Conservation (phyloP, 1,284 basidiomycete species). For the Tylopilus sp. region DNA sequence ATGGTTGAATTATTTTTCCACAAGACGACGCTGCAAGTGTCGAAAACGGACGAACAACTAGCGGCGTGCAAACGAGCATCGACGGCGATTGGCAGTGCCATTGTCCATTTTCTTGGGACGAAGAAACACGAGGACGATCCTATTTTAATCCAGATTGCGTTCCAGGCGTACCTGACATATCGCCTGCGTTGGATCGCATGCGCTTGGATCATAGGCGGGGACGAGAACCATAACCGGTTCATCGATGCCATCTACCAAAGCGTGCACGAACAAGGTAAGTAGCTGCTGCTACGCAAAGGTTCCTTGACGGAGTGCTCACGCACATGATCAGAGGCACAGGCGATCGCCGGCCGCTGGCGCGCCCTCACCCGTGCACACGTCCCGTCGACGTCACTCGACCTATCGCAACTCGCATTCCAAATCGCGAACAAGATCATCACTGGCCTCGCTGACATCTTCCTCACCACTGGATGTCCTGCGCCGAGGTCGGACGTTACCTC, state of each 20-base stretch:
- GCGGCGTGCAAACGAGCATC: constrained; percentile 25
- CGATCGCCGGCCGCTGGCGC: constrained; percentile 33
- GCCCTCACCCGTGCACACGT: constrained; percentile 31
- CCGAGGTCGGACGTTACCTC: constrained; percentile 18
- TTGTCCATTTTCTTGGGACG: constrained; percentile 30
- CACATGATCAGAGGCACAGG: constrained; percentile 28
- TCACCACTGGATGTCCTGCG: constrained; percentile 27
- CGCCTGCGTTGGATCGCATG: constrained; percentile 28
- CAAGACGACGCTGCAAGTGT: background rate
- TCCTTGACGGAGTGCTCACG: background rate
- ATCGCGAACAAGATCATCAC: constrained; percentile 23
- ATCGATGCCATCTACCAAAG: constrained; percentile 28
- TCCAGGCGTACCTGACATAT: constrained; percentile 31
- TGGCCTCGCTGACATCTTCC: constrained; percentile 30
- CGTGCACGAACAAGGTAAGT: constrained; percentile 25
- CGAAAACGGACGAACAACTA: constrained; percentile 24
- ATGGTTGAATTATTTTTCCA: constrained; percentile 33
- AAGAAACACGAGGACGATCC: constrained; percentile 33
- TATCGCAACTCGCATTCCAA: constrained; percentile 21
- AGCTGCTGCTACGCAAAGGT: background rate
- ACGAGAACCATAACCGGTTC: constrained; percentile 23
- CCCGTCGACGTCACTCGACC: constrained; percentile 22
- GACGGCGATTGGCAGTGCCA: constrained; percentile 16
- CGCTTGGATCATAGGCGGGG: constrained; percentile 33
- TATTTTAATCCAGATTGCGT: constrained; percentile 34